Evolutionary conservation across 768 basidiomycete species (phyloP).

Genomic region (Lentinula lateritia): DNA sequence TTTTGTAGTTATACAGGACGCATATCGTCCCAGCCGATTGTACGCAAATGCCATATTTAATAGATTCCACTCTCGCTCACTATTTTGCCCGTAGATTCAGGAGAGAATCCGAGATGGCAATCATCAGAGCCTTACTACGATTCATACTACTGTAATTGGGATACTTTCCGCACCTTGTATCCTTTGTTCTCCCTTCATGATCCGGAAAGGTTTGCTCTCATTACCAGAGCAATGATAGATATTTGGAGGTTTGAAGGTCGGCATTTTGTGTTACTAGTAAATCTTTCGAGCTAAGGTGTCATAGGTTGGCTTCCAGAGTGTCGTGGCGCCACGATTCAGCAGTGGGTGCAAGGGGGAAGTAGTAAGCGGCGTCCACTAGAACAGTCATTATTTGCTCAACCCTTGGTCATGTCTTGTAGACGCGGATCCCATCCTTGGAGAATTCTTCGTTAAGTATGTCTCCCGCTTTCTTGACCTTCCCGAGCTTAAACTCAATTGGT

Average conservation of each 20-base stretch:
- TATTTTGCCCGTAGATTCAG: slow-evolving; percentile 36
- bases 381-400: neutral
- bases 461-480: neutral
- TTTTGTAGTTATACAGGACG: slow-evolving; percentile 45
- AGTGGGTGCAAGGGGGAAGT: slow-evolving; percentile 49
- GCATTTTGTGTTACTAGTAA: slow-evolving; percentile 16
- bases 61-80: neutral
- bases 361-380: slow-evolving; percentile 31
- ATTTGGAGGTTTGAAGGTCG: slow-evolving; percentile 56
- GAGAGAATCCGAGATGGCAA: slow-evolving; percentile 60
- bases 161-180: slow-evolving; percentile 58
- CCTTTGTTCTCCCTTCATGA: slow-evolving; percentile 63
- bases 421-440: slow-evolving; percentile 57
- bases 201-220: slow-evolving; percentile 49
- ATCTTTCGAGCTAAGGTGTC: slow-evolving; percentile 12
- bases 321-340: slow-evolving; percentile 40
- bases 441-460: slow-evolving; percentile 59
- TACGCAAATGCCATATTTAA: slow-evolving; percentile 21
- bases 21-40: slow-evolving; percentile 65
- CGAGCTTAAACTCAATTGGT: no score
- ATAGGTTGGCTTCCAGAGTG: slow-evolving; percentile 62
- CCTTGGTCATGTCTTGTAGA: slow-evolving; percentile 27
- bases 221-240: slow-evolving; percentile 62
- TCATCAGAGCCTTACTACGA: slow-evolving; percentile 64
- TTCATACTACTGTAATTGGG: slow-evolving; percentile 69